Evolutionary conservation across 2,329 filamentous ascomycete genomes (phyloP).

Genomic region (Rhinocladiella mackenziei): DNA sequence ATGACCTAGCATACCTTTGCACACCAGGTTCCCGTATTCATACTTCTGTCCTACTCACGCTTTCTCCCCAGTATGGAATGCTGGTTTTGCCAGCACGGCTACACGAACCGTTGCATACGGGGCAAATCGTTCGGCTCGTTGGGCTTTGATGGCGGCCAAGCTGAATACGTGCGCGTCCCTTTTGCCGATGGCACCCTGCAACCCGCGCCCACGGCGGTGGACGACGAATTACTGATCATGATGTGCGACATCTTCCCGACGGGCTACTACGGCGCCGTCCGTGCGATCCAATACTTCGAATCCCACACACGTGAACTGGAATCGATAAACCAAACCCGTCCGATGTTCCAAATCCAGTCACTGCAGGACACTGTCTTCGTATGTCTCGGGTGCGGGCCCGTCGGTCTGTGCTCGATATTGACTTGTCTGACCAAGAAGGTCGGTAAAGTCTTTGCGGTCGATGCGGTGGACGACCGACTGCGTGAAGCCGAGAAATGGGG

Average conservation of each 20-base stretch:
- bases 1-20: too few species aligned
- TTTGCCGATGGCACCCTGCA: conserved; percentile 49
- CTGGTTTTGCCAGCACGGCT: conserved; percentile 48
- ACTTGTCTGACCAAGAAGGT: conserved; percentile 52
- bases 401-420: conserved; percentile 64
- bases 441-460: conserved; percentile 47
- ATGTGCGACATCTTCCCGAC: conserved; percentile 28
- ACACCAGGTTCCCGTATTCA: too few species aligned
- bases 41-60: too few species aligned
- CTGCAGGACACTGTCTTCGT: conserved; percentile 45
- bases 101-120: conserved; percentile 50
- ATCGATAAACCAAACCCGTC: background rate
- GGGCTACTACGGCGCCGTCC: conserved; percentile 42
- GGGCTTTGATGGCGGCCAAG: conserved; percentile 51
- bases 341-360: too few species aligned
- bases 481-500: conserved; percentile 58
- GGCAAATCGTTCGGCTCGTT: conserved; percentile 45
- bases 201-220: conserved; percentile 36
- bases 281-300: conserved; percentile 64
- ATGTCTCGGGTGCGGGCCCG: conserved; percentile 61
- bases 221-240: conserved; percentile 30
- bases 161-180: conserved; percentile 53
- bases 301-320: background rate
- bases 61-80: conserved; percentile 58
- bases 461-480: conserved; percentile 57